phyloP scores from a whole-genome alignment of 2,329 filamentous ascomycete species.

The Epichloe gansuensis region DNA sequence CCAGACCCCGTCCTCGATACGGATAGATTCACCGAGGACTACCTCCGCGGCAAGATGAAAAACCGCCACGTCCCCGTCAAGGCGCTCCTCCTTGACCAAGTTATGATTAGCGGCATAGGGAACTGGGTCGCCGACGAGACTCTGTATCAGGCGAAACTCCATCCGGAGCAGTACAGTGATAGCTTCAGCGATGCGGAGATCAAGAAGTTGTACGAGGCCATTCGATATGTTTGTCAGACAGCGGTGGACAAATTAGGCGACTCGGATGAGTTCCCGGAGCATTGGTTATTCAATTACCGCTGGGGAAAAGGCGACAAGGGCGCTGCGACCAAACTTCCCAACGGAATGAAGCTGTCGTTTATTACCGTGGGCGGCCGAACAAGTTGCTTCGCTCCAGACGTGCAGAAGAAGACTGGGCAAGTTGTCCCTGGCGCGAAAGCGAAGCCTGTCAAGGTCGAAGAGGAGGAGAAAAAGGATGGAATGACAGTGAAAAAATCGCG shows the following conservation, averaged over 20 bases:
- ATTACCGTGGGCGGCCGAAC: constrained; percentile 85
- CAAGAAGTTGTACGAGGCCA: constrained; percentile 54
- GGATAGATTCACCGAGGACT: constrained; percentile 62
- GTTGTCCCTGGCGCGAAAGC: constrained; percentile 30
- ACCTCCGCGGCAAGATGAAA: constrained; percentile 56
- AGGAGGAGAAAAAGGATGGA: constrained; percentile 9
- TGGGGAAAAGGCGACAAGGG: constrained; percentile 85
- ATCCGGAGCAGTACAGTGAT: constrained; percentile 88
- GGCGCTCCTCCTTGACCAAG: constrained; percentile 75
- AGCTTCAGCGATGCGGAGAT: constrained; percentile 63
- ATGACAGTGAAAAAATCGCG: constrained; percentile 12
- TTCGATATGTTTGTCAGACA: constrained; percentile 67
- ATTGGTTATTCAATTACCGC: constrained; percentile 80
- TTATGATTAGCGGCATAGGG: constrained; percentile 79
- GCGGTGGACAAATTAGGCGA: constrained; percentile 71
- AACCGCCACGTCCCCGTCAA: constrained; percentile 80
- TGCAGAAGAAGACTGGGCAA: constrained; percentile 66
- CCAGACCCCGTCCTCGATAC: constrained; percentile 83
- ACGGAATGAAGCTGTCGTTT: constrained; percentile 72
- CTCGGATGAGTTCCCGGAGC: constrained; percentile 67
- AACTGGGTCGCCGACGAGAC: constrained; percentile 98
- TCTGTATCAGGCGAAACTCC: constrained; percentile 74
- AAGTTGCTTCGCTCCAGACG: constrained; percentile 70
- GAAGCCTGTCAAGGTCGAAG: constrained; percentile 22
- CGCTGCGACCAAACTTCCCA: constrained; percentile 55